Evolutionary conservation across 148 eudicot genomes (phyloP).

Genomic region (Fagopyrum tataricum): DNA sequence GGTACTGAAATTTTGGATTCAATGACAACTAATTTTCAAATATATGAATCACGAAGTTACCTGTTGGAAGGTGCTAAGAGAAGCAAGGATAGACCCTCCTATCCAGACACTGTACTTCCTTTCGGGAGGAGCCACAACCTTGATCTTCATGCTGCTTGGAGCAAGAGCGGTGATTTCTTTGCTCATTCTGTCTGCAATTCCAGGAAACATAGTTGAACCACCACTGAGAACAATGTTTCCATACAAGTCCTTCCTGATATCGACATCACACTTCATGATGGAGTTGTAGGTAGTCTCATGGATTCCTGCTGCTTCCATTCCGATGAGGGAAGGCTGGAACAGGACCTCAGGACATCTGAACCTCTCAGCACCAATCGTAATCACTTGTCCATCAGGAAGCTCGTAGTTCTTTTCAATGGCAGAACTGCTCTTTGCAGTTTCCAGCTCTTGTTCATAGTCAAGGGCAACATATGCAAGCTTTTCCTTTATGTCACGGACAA

Average conservation of each 20-base stretch:
- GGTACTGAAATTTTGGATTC: not conserved
- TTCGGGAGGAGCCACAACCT: too few species aligned
- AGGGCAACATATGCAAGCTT: not conserved
- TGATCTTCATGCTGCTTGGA: too few species aligned
- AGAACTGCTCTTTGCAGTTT: constrained; percentile 10
- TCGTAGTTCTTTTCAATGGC: constrained; percentile 9
- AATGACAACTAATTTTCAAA: not conserved
- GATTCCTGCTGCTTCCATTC: constrained; percentile 14
- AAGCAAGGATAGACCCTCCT: too few species aligned
- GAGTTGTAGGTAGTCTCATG: not conserved
- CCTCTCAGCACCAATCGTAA: not conserved
- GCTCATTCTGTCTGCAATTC: not conserved
- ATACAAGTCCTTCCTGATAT: not conserved
- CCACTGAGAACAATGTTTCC: constrained; percentile 12
- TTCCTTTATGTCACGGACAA: not conserved
- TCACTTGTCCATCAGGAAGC: not conserved
- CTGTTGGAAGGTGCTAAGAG: too few species aligned
- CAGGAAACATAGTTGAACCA: constrained; percentile 8
- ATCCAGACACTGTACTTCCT: too few species aligned
- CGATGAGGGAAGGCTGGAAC: constrained; percentile 10
- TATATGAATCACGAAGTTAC: too few species aligned
- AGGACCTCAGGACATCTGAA: constrained; percentile 3
- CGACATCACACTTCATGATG: too few species aligned
- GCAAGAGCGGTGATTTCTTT: not conserved
- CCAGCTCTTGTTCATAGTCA: constrained; percentile 2